phyloP scores from a whole-genome alignment of 495 filamentous ascomycete genomes.

The Hypoxylon fragiforme region DNA sequence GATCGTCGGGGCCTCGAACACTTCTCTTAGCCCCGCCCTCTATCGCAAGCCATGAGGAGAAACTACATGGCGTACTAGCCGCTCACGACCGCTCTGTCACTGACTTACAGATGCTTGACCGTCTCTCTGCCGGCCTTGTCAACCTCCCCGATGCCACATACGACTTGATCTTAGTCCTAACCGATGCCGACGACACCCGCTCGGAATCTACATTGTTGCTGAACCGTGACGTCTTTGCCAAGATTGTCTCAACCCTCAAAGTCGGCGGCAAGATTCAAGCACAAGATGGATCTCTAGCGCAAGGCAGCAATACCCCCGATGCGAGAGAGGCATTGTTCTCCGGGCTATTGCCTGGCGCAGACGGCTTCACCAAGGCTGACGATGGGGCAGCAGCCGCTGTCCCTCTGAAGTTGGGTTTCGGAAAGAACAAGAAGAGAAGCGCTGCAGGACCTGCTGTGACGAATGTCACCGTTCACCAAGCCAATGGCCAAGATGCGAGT shows the following conservation, averaged over 20 bases:
- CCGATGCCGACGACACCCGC: constrained; percentile 66
- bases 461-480: constrained; percentile 24
- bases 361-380: constrained; percentile 73
- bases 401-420: constrained; percentile 65
- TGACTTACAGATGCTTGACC: constrained; percentile 98
- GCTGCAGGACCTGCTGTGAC: constrained; percentile 27
- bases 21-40: constrained; percentile 60
- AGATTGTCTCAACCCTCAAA: constrained; percentile 69
- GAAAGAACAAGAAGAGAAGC: constrained; percentile 62
- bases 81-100: constrained; percentile 71
- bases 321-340: constrained; percentile 77
- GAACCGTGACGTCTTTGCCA: constrained; percentile 67
- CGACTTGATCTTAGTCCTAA: constrained; percentile 81
- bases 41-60: constrained; percentile 53
- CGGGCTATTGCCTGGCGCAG: constrained; percentile 67
- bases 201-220: constrained; percentile 63
- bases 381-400: constrained; percentile 65
- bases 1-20: constrained; percentile 42
- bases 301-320: constrained; percentile 48
- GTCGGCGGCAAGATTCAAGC: constrained; percentile 67
- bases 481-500: constrained; percentile 25
- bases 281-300: constrained; percentile 66
- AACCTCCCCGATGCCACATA: constrained; percentile 76
- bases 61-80: constrained; percentile 48
- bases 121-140: constrained; percentile 80